A percentile compares a stretch with the other conserved stretches of the same genome.
phyloP scores from a whole-genome alignment of 1,284 basidiomycete species.

The Caloboletus firmus region DNA sequence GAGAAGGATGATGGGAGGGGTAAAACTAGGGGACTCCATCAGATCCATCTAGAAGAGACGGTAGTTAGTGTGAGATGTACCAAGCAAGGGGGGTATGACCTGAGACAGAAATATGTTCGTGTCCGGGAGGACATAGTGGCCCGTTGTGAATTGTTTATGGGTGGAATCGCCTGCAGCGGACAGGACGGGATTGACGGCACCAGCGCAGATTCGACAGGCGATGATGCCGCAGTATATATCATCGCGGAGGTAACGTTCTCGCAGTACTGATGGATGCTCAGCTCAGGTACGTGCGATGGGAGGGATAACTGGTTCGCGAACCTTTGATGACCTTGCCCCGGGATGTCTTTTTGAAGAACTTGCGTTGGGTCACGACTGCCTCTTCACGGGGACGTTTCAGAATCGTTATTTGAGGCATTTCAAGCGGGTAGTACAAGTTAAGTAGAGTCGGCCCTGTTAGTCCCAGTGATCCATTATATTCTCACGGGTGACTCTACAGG shows the following conservation, averaged over 20 bases:
- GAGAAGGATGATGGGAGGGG: conserved; percentile 80
- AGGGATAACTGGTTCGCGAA: conserved; percentile 27
- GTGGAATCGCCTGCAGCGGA: conserved; percentile 51
- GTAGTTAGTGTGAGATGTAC: conserved; percentile 1
- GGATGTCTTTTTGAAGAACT: conserved; percentile 94
- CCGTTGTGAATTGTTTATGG: conserved; percentile 55
- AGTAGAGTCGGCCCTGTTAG: too few species aligned
- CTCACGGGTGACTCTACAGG: too few species aligned
- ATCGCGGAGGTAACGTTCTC: conserved; percentile 92
- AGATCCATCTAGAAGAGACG: conserved; percentile 77
- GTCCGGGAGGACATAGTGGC: conserved; percentile 90
- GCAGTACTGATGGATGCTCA: conserved; percentile 59
- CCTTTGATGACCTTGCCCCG: conserved; percentile 93
- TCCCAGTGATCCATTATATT: too few species aligned
- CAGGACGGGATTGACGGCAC: conserved; percentile 40
- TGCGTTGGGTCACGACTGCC: conserved; percentile 76
- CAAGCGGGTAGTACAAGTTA: not conserved
- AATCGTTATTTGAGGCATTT: conserved; percentile 70
- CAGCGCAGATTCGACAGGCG: conserved; percentile 64
- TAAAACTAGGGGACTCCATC: conserved; percentile 74
- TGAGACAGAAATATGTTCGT: conserved; percentile 96
- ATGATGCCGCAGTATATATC: conserved; percentile 91
- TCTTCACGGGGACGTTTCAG: conserved; percentile 74
- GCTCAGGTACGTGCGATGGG: not conserved
- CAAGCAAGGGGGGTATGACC: conserved; percentile 27